phyloP scores from a whole-genome alignment of 306 rosid genomes.

The Gleditsia sinensis region DNA sequence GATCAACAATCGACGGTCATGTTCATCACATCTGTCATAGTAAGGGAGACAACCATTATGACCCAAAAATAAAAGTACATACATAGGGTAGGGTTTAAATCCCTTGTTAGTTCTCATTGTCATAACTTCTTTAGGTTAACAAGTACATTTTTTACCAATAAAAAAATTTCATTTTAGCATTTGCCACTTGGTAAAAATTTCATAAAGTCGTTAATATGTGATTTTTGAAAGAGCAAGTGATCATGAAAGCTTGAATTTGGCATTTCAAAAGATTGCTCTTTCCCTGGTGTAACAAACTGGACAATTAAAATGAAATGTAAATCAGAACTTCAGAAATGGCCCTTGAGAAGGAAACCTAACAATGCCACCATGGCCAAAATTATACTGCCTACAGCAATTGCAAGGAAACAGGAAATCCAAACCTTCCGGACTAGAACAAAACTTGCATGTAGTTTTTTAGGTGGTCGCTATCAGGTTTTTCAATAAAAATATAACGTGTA shows the following conservation, averaged over 20 bases:
- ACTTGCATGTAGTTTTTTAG: too few relatives aligned
- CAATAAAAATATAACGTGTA: too few relatives aligned
- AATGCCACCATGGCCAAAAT: neutral
- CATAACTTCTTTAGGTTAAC: constrained; percentile 12
- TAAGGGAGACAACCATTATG: neutral
- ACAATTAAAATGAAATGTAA: neutral
- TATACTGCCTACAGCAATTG: neutral
- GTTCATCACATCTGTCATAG: neutral
- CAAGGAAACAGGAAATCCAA: constrained; percentile 17
- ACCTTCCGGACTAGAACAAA: neutral
- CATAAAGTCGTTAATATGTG: neutral
- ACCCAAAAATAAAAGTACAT: neutral
- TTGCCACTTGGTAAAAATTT: neutral
- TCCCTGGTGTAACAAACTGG: neutral
- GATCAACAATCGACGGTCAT: neutral
- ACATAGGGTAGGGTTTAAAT: neutral
- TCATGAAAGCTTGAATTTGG: neutral
- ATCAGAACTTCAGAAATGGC: neutral
- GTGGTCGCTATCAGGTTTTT: too few relatives aligned
- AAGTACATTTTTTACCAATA: neutral
- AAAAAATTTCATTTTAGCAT: neutral
- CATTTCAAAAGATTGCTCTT: neutral
- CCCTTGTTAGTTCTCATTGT: neutral
- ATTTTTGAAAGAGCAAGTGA: neutral
- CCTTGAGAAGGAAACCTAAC: neutral